phyloP scores from a whole-genome alignment of 2,329 filamentous ascomycete species.

The Monosporascus sp. region DNA sequence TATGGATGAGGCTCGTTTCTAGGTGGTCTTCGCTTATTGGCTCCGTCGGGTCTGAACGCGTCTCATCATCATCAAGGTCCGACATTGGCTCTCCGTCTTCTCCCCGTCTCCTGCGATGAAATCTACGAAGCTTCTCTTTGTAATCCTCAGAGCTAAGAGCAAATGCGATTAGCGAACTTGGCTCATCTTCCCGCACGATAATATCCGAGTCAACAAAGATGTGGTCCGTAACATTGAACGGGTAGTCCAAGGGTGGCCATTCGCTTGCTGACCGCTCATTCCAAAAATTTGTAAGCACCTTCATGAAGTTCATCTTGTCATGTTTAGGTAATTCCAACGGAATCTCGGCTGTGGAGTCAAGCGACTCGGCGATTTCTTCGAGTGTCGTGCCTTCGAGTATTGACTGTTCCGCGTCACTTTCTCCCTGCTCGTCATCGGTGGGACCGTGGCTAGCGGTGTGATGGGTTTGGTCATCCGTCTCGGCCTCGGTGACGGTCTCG shows the following conservation, averaged over 20 bases:
- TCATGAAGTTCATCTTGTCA: constrained; percentile 89
- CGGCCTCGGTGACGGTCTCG: constrained; percentile 34
- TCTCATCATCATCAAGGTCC: constrained; percentile 27
- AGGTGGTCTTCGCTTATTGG: constrained; percentile 59
- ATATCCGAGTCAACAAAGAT: constrained; percentile 97
- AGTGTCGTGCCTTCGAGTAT: constrained; percentile 64
- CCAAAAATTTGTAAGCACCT: constrained; percentile 96
- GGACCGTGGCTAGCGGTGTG: constrained; percentile 51
- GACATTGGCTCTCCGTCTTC: constrained; percentile 14
- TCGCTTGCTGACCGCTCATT: constrained; percentile 94
- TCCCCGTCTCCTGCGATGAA: constrained; percentile 19
- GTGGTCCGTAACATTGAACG: constrained; percentile 80
- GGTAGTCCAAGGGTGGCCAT: constrained; percentile 90
- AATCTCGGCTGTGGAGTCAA: constrained; percentile 56
- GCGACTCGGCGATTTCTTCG: constrained; percentile 57
- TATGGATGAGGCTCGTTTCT: constrained; percentile 77
- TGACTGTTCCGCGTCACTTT: constrained; percentile 68
- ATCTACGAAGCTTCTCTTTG: constrained; percentile 63
- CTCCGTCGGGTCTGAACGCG: constrained; percentile 22
- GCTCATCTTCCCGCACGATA: constrained; percentile 95
- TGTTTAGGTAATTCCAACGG: constrained; percentile 80
- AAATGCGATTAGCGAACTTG: constrained; percentile 91
- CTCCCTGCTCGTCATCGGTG: constrained; percentile 62
- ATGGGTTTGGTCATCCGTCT: constrained; percentile 39
- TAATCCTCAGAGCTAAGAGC: constrained; percentile 87